phyloP scores from a whole-genome alignment of 2,329 filamentous ascomycete genomes.

The Elsinoe necatrix region DNA sequence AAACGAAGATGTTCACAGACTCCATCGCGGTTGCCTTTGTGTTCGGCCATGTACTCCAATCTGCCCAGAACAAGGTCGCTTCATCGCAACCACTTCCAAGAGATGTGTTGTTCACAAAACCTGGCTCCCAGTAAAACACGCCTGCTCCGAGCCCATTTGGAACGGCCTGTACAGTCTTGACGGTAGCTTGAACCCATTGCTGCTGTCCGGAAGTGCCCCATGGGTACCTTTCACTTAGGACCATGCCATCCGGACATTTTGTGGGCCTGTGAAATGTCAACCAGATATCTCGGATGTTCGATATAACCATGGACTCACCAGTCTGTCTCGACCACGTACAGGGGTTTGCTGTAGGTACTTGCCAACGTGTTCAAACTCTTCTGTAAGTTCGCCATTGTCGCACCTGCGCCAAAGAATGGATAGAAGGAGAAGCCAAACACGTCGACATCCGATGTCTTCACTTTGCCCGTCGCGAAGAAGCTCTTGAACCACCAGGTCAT shows the following conservation, averaged over 20 bases:
- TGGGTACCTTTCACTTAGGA: conserved; percentile 29
- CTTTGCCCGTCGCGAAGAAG: conserved; percentile 23
- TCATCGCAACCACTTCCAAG: conserved; percentile 26
- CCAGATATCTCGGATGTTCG: neutral
- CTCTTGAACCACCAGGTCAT: conserved; percentile 27
- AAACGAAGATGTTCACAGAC: conserved; percentile 25
- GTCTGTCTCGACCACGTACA: conserved; percentile 29
- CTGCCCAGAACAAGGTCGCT: conserved; percentile 24
- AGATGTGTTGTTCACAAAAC: conserved; percentile 28
- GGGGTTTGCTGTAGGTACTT: conserved; percentile 26
- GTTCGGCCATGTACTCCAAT: conserved; percentile 25
- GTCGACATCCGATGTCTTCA: conserved; percentile 24
- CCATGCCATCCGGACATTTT: conserved; percentile 17
- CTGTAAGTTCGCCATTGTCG: conserved; percentile 25
- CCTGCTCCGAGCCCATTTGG: conserved; percentile 27
- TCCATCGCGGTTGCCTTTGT: conserved; percentile 25
- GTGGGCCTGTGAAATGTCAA: neutral
- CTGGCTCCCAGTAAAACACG: conserved; percentile 28
- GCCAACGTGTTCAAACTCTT: conserved; percentile 23
- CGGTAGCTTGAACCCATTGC: conserved; percentile 25
- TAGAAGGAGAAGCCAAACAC: conserved; percentile 25
- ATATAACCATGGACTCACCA: conserved; percentile 18
- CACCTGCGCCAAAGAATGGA: conserved; percentile 27
- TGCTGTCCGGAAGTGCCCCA: conserved; percentile 24
- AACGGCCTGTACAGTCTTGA: conserved; percentile 25